phyloP scores from a whole-genome alignment of 192 early-diverging fungal species.

The Rhizoclosmatium sp. region DNA sequence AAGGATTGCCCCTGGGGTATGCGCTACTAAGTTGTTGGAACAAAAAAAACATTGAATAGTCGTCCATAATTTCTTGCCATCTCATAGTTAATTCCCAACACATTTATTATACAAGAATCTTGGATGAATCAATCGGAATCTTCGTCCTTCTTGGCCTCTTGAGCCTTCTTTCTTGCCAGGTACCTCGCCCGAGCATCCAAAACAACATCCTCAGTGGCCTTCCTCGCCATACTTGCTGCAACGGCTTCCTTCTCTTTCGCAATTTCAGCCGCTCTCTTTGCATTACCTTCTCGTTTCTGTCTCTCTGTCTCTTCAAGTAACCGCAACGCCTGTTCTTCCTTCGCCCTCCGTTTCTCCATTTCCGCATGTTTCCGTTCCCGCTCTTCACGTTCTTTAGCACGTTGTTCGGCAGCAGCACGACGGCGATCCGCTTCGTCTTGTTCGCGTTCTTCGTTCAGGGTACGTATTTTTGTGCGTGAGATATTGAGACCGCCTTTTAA shows the following conservation, averaged over 20 bases:
- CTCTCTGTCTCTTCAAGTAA: slow-evolving; percentile 21
- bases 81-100: too few species aligned
- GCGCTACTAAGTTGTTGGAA: too few species aligned
- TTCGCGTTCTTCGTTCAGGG: slow-evolving; percentile 53
- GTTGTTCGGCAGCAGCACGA: slow-evolving; percentile 45
- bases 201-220: slow-evolving; percentile 50
- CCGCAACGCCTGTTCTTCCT: slow-evolving; percentile 50
- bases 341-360: slow-evolving; percentile 55
- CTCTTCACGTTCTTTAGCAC: slow-evolving; percentile 60
- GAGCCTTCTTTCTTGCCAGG: slow-evolving; percentile 47
- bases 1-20: too few species aligned
- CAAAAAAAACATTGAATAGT: too few species aligned
- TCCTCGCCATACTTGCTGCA: slow-evolving; percentile 34
- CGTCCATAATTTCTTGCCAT: too few species aligned
- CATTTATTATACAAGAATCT: neutral
- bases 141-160: neutral
- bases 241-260: slow-evolving; percentile 43
- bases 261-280: slow-evolving; percentile 31
- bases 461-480: slow-evolving; percentile 54
- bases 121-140: slow-evolving; percentile 15
- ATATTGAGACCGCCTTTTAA: slow-evolving; percentile 78
- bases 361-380: slow-evolving; percentile 58
- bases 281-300: slow-evolving; percentile 41
- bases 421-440: slow-evolving; percentile 47
- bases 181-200: slow-evolving; percentile 56